Conservation (phyloP, 352 stramenopile species). For the Discostella stelligera region DNA sequence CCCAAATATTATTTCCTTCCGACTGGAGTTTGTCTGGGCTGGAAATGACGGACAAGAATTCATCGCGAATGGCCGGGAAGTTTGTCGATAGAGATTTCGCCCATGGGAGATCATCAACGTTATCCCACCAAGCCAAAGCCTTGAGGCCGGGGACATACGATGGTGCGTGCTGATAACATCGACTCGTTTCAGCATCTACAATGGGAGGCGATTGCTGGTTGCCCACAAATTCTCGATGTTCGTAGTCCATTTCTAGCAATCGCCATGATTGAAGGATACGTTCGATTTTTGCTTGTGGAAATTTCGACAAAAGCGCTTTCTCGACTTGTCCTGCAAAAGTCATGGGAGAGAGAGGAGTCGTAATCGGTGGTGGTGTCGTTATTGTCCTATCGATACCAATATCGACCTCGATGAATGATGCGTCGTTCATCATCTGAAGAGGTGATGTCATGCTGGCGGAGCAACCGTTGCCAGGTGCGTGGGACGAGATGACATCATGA, state of each 20-base stretch:
- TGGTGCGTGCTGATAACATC: slow-evolving; percentile 70
- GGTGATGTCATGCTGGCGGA: not conserved
- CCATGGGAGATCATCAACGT: slow-evolving; percentile 56
- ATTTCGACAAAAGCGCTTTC: slow-evolving; percentile 56
- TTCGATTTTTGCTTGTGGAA: slow-evolving; percentile 46
- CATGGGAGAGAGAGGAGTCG: slow-evolving; percentile 43
- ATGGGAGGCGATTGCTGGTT: slow-evolving; percentile 39
- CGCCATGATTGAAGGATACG: slow-evolving; percentile 69
- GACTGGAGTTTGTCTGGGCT: slow-evolving; percentile 53
- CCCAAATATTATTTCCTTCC: slow-evolving; percentile 82
- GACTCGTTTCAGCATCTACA: slow-evolving; percentile 34
- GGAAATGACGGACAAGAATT: slow-evolving; percentile 68
- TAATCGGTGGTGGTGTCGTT: slow-evolving; percentile 37
- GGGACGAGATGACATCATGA: too few relatives aligned
- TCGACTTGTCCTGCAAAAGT: slow-evolving; percentile 75
- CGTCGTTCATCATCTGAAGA: not conserved
- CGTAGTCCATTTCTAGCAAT: slow-evolving; percentile 67
- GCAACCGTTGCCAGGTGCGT: not conserved
- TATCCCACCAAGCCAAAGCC: slow-evolving; percentile 71
- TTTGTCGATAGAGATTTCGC: slow-evolving; percentile 51
- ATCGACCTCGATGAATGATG: not conserved
- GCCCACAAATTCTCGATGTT: slow-evolving; percentile 69
- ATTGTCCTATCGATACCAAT: slow-evolving; percentile 31
- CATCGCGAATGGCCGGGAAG: slow-evolving; percentile 67
- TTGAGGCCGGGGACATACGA: slow-evolving; percentile 76